Base-by-base conservation (phyloP, 2,329 filamentous ascomycete species). In the Ceratocystis eucalypticola region DNA sequence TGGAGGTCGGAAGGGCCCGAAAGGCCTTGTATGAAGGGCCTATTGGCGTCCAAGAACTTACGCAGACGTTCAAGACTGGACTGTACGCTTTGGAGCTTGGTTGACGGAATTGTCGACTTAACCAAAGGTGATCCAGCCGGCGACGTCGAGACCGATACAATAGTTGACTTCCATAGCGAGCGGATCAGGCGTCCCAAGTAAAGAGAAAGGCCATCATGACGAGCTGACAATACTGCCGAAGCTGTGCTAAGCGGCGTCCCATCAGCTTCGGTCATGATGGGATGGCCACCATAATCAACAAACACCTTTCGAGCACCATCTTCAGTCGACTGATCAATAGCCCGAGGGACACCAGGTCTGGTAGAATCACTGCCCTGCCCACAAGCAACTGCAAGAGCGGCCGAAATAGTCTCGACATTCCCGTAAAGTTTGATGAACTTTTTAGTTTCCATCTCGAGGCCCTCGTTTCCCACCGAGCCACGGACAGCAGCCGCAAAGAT, bases 331-430 rank as follows among this genome's bases (percentile, higher is more conserved):
- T 92, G 89, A 72, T 97, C 94, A 44, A 87, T 88, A 28, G 89
- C 86, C 55, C 91, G 84, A 55, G 85, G 83, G 67, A 91, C 88
- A 0, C 88, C 88, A 22, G 89, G 83, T 28, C 80, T 76, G 17
- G 59, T 57, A 2, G 81, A 74, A 72, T 96, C 93, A 30, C 88
- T 87, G 8, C 91, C 93, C 74, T 97, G 92, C 3, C 93, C 92
- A 74, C 94, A 99, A 46, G 94, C 92, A 37, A 99, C 94, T 10
- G 94, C 94, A 64, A 99, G 79, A 30, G 94, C 92, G 50, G 93
- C 91, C 0, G 94, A 90, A 65, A 95, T 87, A 0, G 89, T 94
- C 74, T 99, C 94, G 2, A 88, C 86, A 10, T 92, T 85, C 12
- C 94, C 94, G 73, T 97, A 99, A 8, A 87, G 82, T 67, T 86